A percentile compares a stretch with the other conserved stretches of the same genome.
Conservation (phyloP, 495 filamentous ascomycete genomes). For the Lophium mytilinum region DNA sequence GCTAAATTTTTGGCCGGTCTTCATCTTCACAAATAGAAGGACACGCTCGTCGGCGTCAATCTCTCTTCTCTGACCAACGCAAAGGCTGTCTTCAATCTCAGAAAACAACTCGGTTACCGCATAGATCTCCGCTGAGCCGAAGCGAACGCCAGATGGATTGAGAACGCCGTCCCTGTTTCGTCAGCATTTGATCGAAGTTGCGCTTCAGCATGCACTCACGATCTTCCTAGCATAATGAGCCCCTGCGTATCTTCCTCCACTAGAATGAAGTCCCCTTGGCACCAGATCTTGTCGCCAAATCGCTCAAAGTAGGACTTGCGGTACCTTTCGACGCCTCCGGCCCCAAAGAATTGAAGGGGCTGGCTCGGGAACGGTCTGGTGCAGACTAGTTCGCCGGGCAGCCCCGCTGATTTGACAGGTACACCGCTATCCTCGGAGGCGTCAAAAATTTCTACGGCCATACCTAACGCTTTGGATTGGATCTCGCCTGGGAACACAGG, state of each 20-base stretch:
- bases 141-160: constrained; percentile 67
- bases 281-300: constrained; percentile 65
- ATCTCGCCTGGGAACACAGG: constrained; percentile 81
- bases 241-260: constrained; percentile 64
- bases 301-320: constrained; percentile 73
- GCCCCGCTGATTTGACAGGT: constrained; percentile 45
- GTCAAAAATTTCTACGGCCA: constrained; percentile 74
- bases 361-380: constrained; percentile 76
- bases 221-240: constrained; percentile 66
- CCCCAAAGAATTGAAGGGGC: constrained; percentile 76
- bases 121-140: constrained; percentile 78
- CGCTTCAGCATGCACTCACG: background rate
- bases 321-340: constrained; percentile 61
- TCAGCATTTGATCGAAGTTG: background rate
- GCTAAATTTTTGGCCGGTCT: constrained; percentile 39
- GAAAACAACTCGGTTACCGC: constrained; percentile 38
- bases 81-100: constrained; percentile 65
- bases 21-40: constrained; percentile 71
- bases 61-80: constrained; percentile 64
- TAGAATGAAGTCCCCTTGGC: constrained; percentile 84
- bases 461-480: constrained; percentile 80
- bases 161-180: constrained; percentile 58
- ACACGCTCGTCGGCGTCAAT: constrained; percentile 72
- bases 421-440: constrained; percentile 36
- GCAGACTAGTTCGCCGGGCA: constrained; percentile 81